These are phyloP conservation scores for Podospora pseudoanserina DNA, from an alignment of 495 filamentous ascomycete genomes.

Conservation along the genomic window DNA sequence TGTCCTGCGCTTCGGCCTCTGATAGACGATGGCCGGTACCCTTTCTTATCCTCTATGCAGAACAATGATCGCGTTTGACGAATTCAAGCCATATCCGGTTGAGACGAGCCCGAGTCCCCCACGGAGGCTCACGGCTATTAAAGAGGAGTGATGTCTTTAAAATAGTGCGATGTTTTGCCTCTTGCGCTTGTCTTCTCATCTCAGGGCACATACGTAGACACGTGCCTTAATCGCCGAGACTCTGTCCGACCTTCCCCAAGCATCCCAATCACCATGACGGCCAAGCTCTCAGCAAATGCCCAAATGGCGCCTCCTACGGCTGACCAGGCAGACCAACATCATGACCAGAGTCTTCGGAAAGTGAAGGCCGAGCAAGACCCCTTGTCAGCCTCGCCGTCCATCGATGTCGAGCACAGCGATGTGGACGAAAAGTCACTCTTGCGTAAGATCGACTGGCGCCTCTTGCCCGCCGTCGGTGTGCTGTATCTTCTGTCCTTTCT, in stretches of 20 bases:
- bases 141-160: neutral
- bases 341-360: conserved; percentile 8
- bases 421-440: conserved; percentile 62
- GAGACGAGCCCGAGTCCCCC: neutral
- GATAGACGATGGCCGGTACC: neutral
- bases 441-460: conserved; percentile 59
- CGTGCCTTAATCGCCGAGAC: neutral
- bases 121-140: neutral
- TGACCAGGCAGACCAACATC: neutral
- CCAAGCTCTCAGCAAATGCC: neutral
- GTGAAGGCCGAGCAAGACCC: conserved; percentile 13
- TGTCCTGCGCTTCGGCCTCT: neutral
- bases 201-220: neutral
- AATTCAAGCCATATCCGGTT: neutral
- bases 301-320: neutral
- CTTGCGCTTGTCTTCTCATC: neutral
- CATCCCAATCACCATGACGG: neutral
- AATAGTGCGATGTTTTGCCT: neutral
- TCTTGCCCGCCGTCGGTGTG: conserved; percentile 64
- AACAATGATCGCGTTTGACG: neutral
- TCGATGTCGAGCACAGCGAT: conserved; percentile 14
- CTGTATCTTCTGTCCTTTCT: conserved; percentile 72
- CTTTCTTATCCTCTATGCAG: neutral
- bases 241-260: neutral
- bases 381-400: conserved; percentile 22